These are phyloP conservation scores for Picochlorum costavermella DNA, from an alignment of 139 green algal genomes.

Conservation along the genomic window DNA sequence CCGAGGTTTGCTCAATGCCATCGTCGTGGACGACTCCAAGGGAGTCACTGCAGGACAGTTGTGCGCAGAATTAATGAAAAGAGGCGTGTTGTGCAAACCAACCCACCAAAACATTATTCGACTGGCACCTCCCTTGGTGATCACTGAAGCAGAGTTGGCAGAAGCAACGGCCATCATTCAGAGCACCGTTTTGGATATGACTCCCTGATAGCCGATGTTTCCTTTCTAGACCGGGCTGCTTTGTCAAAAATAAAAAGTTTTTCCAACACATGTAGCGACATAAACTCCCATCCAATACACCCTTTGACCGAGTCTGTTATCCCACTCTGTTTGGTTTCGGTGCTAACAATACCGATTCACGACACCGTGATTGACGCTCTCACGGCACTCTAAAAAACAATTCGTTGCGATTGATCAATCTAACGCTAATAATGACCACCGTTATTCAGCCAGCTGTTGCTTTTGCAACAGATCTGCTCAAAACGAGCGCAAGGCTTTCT, in stretches of 20 bases:
- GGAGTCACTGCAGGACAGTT: conserved; percentile 74
- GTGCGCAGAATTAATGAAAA: conserved; percentile 76
- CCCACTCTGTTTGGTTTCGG: no score
- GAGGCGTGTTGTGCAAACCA: conserved; percentile 88
- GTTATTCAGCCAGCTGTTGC: neutral
- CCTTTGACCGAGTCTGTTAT: no score
- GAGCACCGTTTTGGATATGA: conserved; percentile 9
- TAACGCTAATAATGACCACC: neutral
- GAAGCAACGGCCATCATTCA: conserved; percentile 66
- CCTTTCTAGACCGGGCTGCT: no score
- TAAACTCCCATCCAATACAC: no score
- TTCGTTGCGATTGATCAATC: no score
- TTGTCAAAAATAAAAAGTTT: no score
- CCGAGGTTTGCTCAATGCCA: conserved; percentile 77
- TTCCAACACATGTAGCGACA: no score
- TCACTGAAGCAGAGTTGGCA: conserved; percentile 64
- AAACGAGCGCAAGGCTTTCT: neutral
- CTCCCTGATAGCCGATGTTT: neutral
- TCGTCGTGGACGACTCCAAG: conserved; percentile 68
- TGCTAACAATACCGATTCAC: no score
- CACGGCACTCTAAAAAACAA: no score
- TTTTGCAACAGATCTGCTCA: neutral
- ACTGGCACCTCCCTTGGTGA: conserved; percentile 73
- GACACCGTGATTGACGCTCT: no score
- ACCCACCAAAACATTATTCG: conserved; percentile 91